Percentiles rank a stretch among this genome's conserved stretches.
Conservation (phyloP, 129 eudicot species). For the Oenanthe sinensis region DNA sequence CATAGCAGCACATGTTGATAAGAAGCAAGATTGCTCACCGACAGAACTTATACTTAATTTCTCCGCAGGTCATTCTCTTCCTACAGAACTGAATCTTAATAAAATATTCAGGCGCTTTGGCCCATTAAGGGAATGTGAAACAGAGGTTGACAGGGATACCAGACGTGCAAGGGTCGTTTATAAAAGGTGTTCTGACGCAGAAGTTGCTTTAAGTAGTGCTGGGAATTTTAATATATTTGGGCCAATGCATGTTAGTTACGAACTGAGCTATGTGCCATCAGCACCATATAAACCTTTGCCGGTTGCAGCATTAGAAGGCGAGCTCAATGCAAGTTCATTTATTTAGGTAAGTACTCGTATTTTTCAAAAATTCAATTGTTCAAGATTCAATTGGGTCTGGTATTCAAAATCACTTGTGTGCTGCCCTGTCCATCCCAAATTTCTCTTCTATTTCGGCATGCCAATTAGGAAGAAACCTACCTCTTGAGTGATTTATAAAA, state of each 20-base stretch:
- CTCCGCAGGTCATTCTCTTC: constrained; percentile 1
- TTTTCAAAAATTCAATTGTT: neutral
- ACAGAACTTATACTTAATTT: constrained; percentile 8
- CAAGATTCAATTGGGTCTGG: too few species aligned
- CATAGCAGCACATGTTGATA: constrained; percentile 18
- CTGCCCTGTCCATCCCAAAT: neutral
- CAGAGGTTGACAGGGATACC: constrained; percentile 56
- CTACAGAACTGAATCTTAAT: constrained; percentile 8
- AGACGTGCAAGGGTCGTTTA: constrained; percentile 79
- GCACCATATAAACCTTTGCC: constrained; percentile 45
- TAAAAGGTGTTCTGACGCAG: constrained; percentile 87
- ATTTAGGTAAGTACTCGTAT: constrained; percentile 25
- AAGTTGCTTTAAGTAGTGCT: constrained; percentile 79
- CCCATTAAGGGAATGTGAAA: constrained; percentile 39
- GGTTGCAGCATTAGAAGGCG: constrained; percentile 29
- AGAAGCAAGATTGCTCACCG: constrained; percentile 6
- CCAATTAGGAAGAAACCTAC: neutral
- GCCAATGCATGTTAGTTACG: constrained; percentile 52
- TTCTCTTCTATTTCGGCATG: neutral
- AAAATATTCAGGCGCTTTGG: constrained; percentile 10
- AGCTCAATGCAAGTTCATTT: constrained; percentile 34
- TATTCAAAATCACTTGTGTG: neutral
- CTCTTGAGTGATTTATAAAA: neutral
- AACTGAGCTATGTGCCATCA: constrained; percentile 63
- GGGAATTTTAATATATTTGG: constrained; percentile 71